Percentiles rank a stretch among this genome's conserved stretches.
Evolutionary conservation across 2,329 filamentous ascomycete species (phyloP).

Genomic region (Ceratocystiopsis minuta): DNA sequence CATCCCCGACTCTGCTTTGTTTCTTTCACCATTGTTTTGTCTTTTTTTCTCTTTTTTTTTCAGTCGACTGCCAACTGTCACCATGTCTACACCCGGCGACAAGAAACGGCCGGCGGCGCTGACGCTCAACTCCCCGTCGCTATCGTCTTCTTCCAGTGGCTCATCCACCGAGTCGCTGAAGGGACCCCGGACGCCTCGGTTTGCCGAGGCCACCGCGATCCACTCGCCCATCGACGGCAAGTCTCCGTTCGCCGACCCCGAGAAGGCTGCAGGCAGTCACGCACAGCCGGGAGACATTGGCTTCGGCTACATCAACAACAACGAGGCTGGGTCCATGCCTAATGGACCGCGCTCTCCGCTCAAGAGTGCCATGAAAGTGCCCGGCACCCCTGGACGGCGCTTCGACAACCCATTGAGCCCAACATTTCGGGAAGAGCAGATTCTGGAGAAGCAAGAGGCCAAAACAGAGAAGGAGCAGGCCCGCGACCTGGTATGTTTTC

Average conservation of each 20-base stretch:
- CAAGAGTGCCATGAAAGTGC: conserved; percentile 79
- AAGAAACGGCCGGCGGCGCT: conserved; percentile 39
- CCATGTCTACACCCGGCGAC: conserved; percentile 23
- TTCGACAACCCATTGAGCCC: conserved; percentile 70
- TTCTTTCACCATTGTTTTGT: conserved; percentile 4
- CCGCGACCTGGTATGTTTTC: conserved; percentile 58
- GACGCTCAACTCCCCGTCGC: conserved; percentile 30
- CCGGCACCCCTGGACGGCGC: conserved; percentile 59
- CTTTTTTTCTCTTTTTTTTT: conserved; percentile 1
- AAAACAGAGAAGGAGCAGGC: conserved; percentile 73
- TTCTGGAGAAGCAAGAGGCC: conserved; percentile 69
- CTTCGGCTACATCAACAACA: conserved; percentile 71
- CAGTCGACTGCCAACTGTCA: conserved; percentile 6
- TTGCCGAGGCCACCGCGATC: conserved; percentile 64
- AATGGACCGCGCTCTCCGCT: conserved; percentile 60
- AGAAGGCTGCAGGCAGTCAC: conserved; percentile 38
- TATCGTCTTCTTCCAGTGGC: conserved; percentile 31
- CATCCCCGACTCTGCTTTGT: not conserved
- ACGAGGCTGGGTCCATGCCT: conserved; percentile 40
- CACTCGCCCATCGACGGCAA: conserved; percentile 50
- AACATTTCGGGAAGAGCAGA: conserved; percentile 75
- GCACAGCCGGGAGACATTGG: conserved; percentile 71
- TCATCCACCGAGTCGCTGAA: conserved; percentile 41
- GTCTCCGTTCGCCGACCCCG: conserved; percentile 42
- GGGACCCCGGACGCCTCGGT: conserved; percentile 56